Evolutionary conservation across 2,329 filamentous ascomycete species (phyloP).

Genomic region (Bipolaris victoriae): DNA sequence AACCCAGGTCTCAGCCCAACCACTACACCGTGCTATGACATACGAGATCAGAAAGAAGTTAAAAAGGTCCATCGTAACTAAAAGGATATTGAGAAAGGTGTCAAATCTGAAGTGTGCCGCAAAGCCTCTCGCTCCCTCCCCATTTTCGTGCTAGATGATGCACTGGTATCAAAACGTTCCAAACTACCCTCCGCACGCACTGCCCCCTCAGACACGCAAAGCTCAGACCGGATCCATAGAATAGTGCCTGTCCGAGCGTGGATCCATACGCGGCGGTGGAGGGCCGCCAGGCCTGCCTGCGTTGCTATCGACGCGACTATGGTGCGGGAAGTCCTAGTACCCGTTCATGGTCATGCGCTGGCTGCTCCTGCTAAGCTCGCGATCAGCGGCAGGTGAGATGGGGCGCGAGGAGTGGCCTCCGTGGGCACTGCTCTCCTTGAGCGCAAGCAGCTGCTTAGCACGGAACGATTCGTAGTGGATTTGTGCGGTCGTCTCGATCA

Average conservation of each 20-base stretch:
- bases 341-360: slow-evolving; percentile 99
- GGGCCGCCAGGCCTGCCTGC: slow-evolving; percentile 32
- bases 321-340: slow-evolving; percentile 67
- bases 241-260: slow-evolving; percentile 31
- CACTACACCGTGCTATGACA: slow-evolving; percentile 39
- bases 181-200: slow-evolving; percentile 17
- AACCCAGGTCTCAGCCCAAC: slow-evolving; percentile 28
- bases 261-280: slow-evolving; percentile 31
- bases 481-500: slow-evolving; percentile 98
- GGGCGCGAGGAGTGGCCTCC: slow-evolving; percentile 80
- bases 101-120: slow-evolving; percentile 37
- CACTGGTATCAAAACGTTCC: slow-evolving; percentile 49
- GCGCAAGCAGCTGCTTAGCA: slow-evolving; percentile 94
- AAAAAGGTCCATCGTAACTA: slow-evolving; percentile 41
- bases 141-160: slow-evolving; percentile 41
- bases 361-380: slow-evolving; percentile 94
- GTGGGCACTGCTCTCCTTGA: slow-evolving; percentile 96
- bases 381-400: slow-evolving; percentile 92
- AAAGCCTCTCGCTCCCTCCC: slow-evolving; percentile 18
- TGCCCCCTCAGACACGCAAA: not conserved
- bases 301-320: slow-evolving; percentile 41
- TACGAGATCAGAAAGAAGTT: slow-evolving; percentile 36
- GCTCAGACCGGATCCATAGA: slow-evolving; percentile 35
- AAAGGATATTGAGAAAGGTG: slow-evolving; percentile 45
- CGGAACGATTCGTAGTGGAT: slow-evolving; percentile 99